Evolutionary conservation across 2,329 filamentous ascomycete genomes (phyloP).

Genomic region (Seiridium cupressi): DNA sequence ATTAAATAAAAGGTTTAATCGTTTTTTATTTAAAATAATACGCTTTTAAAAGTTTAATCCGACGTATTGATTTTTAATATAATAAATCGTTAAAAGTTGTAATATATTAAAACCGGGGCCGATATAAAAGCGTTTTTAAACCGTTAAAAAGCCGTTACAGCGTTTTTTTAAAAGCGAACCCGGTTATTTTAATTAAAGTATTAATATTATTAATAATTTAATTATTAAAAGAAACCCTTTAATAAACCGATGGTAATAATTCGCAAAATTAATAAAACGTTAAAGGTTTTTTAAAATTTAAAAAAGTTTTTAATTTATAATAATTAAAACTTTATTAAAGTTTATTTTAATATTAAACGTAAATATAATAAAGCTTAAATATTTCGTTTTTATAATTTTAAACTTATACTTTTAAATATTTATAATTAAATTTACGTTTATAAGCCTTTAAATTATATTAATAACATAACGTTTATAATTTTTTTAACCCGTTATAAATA

Average conservation of each 20-base stretch:
- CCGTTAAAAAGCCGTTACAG: not conserved
- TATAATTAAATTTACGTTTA: constrained; percentile 6
- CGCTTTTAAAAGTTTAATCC: constrained; percentile 10
- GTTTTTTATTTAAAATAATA: not conserved
- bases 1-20: constrained; percentile 10
- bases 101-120: not conserved
- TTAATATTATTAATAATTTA: constrained; percentile 12
- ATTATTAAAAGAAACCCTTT: constrained; percentile 14
- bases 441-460: constrained; percentile 13
- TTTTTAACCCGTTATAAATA: constrained; percentile 23
- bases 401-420: constrained; percentile 28
- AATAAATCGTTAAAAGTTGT: constrained; percentile 6
- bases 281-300: constrained; percentile 16
- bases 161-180: not conserved
- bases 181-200: constrained; percentile 11
- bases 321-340: constrained; percentile 18
- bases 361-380: constrained; percentile 27
- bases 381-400: constrained; percentile 16
- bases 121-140: not conserved
- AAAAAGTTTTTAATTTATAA: constrained; percentile 20
- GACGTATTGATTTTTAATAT: constrained; percentile 22
- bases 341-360: constrained; percentile 23
- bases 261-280: constrained; percentile 28
- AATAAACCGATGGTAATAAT: constrained; percentile 31
- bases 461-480: constrained; percentile 22